Percentiles rank a stretch among this genome's conserved stretches.
Evolutionary conservation across 1,284 basidiomycete species (phyloP).

Genomic region (Heterobasidion parviporum): DNA sequence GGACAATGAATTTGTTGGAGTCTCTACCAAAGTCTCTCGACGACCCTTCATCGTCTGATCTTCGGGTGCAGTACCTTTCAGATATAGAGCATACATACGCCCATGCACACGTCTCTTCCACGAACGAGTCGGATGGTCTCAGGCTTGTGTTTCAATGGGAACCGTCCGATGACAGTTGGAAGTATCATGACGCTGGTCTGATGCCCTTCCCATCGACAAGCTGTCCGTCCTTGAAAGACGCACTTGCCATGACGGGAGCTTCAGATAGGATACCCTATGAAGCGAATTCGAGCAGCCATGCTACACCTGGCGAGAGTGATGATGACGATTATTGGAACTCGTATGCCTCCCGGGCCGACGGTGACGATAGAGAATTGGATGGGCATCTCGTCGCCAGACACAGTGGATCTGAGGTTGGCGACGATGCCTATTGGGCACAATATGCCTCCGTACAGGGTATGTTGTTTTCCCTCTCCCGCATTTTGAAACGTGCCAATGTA

Average conservation of each 20-base stretch:
- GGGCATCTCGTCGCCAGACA: conserved; percentile 12
- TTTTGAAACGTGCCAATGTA: not conserved
- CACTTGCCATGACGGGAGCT: conserved; percentile 15
- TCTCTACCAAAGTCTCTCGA: conserved; percentile 28
- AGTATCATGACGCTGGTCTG: conserved; percentile 56
- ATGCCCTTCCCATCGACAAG: conserved; percentile 66
- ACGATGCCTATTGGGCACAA: conserved; percentile 72
- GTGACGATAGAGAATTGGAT: conserved; percentile 16
- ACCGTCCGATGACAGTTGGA: conserved; percentile 42
- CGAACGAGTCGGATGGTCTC: conserved; percentile 31
- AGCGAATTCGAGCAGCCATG: not conserved
- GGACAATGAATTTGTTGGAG: conserved; percentile 38
- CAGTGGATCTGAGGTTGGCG: conserved; percentile 28
- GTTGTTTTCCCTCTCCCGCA: conserved; percentile 7
- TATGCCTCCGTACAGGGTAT: conserved; percentile 63
- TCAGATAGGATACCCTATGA: not conserved
- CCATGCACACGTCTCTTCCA: conserved; percentile 46
- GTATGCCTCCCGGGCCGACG: conserved; percentile 34
- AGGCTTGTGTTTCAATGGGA: conserved; percentile 67
- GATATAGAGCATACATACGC: conserved; percentile 54
- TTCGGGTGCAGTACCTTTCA: conserved; percentile 45
- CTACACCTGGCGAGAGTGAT: conserved; percentile 23
- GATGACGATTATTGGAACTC: conserved; percentile 62
- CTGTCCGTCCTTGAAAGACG: conserved; percentile 32
- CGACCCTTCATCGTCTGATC: conserved; percentile 25